phyloP scores from a whole-genome alignment of 1,284 basidiomycete genomes.

The Fomitopsis schrenkii region DNA sequence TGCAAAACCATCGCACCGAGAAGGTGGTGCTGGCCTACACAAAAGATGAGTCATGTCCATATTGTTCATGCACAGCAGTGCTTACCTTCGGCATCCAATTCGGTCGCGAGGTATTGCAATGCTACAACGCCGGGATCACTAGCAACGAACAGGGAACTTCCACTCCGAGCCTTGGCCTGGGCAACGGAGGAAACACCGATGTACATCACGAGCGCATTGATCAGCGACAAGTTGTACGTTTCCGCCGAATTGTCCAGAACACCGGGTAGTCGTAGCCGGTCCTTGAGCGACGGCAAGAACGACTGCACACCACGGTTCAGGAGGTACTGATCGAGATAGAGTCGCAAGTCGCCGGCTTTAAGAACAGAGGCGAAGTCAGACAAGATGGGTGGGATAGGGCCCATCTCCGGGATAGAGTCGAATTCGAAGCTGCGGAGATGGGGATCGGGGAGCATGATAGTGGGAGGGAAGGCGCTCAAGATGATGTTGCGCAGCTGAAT shows the following conservation, averaged over 20 bases:
- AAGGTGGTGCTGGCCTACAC: slow-evolving; percentile 86
- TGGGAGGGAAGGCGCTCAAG: slow-evolving; percentile 93
- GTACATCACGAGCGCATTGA: slow-evolving; percentile 95
- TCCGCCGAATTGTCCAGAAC: slow-evolving; percentile 51
- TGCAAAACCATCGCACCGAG: slow-evolving; percentile 90
- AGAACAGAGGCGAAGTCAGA: slow-evolving; percentile 87
- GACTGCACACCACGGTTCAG: slow-evolving; percentile 62
- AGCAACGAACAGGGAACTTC: slow-evolving; percentile 74
- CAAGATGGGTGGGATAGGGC: slow-evolving; percentile 83
- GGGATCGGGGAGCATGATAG: slow-evolving; percentile 85
- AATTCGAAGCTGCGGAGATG: slow-evolving; percentile 70
- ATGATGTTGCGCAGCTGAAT: slow-evolving; percentile 97
- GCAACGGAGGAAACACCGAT: slow-evolving; percentile 88
- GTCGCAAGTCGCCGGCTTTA: slow-evolving; percentile 74
- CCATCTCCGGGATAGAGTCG: slow-evolving; percentile 81
- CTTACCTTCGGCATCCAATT: slow-evolving; percentile 87
- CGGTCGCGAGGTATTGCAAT: slow-evolving; percentile 76
- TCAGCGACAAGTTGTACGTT: slow-evolving; percentile 82
- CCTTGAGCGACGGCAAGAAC: slow-evolving; percentile 80
- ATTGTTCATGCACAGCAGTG: not conserved
- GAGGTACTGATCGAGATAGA: slow-evolving; percentile 80
- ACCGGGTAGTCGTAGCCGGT: slow-evolving; percentile 61
- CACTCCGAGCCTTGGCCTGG: slow-evolving; percentile 78
- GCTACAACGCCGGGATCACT: slow-evolving; percentile 81
- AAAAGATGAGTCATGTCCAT: not conserved